Conservation (phyloP, 106 monocot species). For the Iris macrosiphon region DNA sequence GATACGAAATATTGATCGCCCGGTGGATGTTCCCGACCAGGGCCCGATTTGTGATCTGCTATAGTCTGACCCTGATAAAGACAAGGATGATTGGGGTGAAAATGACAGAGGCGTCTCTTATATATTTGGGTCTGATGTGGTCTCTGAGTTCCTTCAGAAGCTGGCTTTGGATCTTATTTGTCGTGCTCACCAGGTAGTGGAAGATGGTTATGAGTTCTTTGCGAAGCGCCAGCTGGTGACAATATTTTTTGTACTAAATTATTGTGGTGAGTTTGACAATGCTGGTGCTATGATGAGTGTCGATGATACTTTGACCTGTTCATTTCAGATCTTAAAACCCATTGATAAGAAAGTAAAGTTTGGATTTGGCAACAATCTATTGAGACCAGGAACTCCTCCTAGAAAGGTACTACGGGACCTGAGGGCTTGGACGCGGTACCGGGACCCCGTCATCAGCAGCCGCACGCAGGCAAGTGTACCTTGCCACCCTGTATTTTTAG, state of each 20-base stretch:
- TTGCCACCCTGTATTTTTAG: too few species aligned
- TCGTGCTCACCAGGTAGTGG: constrained; percentile 30
- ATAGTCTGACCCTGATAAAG: constrained; percentile 35
- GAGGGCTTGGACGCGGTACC: too few species aligned
- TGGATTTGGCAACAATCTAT: constrained; percentile 19
- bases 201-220: constrained; percentile 27
- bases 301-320: constrained; percentile 30
- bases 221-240: constrained; percentile 24
- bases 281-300: constrained; percentile 36
- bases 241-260: constrained; percentile 37
- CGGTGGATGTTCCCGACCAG: constrained; percentile 27
- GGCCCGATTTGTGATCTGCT: constrained; percentile 31
- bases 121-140: constrained; percentile 30
- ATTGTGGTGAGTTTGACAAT: constrained; percentile 43
- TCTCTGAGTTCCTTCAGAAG: constrained; percentile 32
- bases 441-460: too few species aligned
- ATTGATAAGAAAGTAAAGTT: constrained; percentile 26
- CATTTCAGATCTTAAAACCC: constrained; percentile 41
- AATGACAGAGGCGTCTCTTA: constrained; percentile 35
- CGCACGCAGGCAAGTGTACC: too few species aligned
- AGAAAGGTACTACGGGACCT: too few species aligned
- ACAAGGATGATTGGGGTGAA: constrained; percentile 32
- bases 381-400: constrained; percentile 32
- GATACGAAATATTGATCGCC: constrained; percentile 29
- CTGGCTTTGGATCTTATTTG: constrained; percentile 37